These are phyloP conservation scores for Phylloboletellus chloephorus DNA, from an alignment of 1,284 basidiomycete genomes.

Conservation along the genomic window DNA sequence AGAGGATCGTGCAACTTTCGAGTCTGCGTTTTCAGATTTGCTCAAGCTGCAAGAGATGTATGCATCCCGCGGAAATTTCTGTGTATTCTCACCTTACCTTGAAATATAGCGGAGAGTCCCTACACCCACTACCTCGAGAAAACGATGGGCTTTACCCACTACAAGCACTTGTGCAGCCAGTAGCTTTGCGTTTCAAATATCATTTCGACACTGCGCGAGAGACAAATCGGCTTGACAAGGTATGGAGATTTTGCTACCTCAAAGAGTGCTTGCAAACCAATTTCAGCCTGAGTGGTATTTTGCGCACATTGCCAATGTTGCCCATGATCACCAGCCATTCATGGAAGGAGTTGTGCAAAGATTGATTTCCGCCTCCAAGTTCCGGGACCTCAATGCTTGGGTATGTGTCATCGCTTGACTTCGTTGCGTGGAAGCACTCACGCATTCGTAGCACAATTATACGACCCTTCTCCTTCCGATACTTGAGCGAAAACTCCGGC, in stretches of 20 bases:
- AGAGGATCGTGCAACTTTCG: conserved; percentile 59
- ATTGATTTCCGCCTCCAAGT: conserved; percentile 60
- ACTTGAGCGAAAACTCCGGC: conserved; percentile 65
- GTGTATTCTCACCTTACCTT: conserved; percentile 2
- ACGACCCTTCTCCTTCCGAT: conserved; percentile 67
- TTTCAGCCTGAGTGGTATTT: conserved; percentile 94
- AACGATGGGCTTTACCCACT: conserved; percentile 70
- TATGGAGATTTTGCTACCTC: conserved; percentile 23
- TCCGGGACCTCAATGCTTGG: conserved; percentile 66
- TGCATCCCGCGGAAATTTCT: conserved; percentile 29
- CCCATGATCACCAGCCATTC: conserved; percentile 77
- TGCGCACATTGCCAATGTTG: conserved; percentile 80
- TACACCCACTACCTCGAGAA: conserved; percentile 22
- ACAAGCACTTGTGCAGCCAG: conserved; percentile 79
- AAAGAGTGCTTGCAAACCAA: background rate
- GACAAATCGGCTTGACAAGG: conserved; percentile 94
- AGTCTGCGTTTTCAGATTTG: conserved; percentile 68
- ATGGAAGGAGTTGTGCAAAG: conserved; percentile 72
- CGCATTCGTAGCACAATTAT: conserved; percentile 65
- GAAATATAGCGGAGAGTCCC: conserved; percentile 49
- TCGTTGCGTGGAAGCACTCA: conserved; percentile 3
- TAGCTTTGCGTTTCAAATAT: conserved; percentile 88
- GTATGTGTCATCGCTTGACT: conserved; percentile 39
- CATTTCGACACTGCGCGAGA: conserved; percentile 87
- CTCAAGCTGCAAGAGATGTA: conserved; percentile 75